Conservation (phyloP, 2,329 filamentous ascomycete species). For the Xylariaceae sp. region DNA sequence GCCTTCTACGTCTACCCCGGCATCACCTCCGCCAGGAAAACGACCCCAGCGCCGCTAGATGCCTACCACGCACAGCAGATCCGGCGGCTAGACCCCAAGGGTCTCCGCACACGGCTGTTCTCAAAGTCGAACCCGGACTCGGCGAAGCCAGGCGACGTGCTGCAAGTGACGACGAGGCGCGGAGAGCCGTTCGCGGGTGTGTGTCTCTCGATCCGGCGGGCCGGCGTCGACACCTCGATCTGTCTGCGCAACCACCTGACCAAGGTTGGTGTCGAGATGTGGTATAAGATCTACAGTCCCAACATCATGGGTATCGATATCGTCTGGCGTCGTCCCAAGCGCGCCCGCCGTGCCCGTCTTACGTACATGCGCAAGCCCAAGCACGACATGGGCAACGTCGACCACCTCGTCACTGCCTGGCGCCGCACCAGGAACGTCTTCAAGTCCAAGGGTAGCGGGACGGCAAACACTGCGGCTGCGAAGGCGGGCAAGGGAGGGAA, state of each 20-base stretch:
- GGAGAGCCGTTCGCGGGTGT: constrained; percentile 89
- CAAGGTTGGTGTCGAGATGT: constrained; percentile 89
- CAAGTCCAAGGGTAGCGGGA: constrained; percentile 26
- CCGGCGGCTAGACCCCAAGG: constrained; percentile 72
- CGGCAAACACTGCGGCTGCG: not conserved
- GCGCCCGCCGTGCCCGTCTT: constrained; percentile 78
- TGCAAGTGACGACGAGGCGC: constrained; percentile 75
- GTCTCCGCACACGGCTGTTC: constrained; percentile 77
- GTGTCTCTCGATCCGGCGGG: constrained; percentile 76
- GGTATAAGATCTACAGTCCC: constrained; percentile 91
- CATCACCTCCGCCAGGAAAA: constrained; percentile 48
- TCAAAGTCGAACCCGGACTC: constrained; percentile 68
- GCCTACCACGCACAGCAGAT: constrained; percentile 65
- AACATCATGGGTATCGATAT: constrained; percentile 88
- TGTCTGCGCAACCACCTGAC: constrained; percentile 81
- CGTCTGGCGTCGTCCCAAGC: constrained; percentile 78
- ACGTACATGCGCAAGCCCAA: constrained; percentile 86
- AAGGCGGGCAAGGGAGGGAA: not conserved
- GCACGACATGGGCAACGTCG: constrained; percentile 82
- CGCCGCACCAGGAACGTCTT: constrained; percentile 37
- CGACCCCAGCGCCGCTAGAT: constrained; percentile 62
- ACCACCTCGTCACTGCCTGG: constrained; percentile 67
- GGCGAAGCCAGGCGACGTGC: constrained; percentile 79
- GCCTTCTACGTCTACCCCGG: constrained; percentile 52
- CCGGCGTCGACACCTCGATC: constrained; percentile 85